Evolutionary conservation across 768 basidiomycete genomes (phyloP).

Genomic region (Rhizopogon vulgaris): DNA sequence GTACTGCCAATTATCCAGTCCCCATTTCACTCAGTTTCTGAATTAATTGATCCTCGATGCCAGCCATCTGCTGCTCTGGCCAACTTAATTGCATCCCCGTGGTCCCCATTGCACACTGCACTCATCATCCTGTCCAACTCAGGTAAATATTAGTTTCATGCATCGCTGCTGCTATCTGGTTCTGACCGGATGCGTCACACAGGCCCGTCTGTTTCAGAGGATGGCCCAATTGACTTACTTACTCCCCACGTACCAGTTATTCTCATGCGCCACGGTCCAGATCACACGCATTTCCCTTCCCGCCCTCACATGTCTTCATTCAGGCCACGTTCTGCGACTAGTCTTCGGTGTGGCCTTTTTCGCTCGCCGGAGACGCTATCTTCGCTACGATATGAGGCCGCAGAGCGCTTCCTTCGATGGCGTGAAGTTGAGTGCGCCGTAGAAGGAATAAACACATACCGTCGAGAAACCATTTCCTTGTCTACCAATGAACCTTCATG

Average conservation of each 20-base stretch:
- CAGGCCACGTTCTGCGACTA: conserved; percentile 42
- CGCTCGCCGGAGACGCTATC: conserved; percentile 56
- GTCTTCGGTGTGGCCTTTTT: conserved; percentile 57
- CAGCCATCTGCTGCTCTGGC: conserved; percentile 47
- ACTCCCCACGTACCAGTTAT: conserved; percentile 53
- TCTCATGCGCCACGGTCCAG: conserved; percentile 38
- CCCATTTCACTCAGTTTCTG: conserved; percentile 49
- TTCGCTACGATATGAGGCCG: conserved; percentile 54
- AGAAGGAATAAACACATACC: conserved; percentile 31
- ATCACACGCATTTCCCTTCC: conserved; percentile 24
- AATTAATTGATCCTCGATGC: conserved; percentile 46
- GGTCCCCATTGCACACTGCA: conserved; percentile 55
- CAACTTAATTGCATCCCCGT: conserved; percentile 50
- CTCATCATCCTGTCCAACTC: conserved; percentile 48
- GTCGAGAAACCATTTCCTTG: conserved; percentile 19
- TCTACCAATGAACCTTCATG: conserved; percentile 30
- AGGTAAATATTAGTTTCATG: conserved; percentile 27
- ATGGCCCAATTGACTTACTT: conserved; percentile 42
- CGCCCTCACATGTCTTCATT: conserved; percentile 46
- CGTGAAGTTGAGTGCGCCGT: conserved; percentile 60
- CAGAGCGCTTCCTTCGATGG: conserved; percentile 68
- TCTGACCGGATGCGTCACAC: conserved; percentile 7
- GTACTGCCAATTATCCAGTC: conserved; percentile 43
- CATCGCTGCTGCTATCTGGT: not conserved
- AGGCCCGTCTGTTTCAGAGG: conserved; percentile 32